These are phyloP conservation scores for Globisporangium emineosum DNA, from an alignment of 352 stramenopile genomes.

Conservation along the genomic window DNA sequence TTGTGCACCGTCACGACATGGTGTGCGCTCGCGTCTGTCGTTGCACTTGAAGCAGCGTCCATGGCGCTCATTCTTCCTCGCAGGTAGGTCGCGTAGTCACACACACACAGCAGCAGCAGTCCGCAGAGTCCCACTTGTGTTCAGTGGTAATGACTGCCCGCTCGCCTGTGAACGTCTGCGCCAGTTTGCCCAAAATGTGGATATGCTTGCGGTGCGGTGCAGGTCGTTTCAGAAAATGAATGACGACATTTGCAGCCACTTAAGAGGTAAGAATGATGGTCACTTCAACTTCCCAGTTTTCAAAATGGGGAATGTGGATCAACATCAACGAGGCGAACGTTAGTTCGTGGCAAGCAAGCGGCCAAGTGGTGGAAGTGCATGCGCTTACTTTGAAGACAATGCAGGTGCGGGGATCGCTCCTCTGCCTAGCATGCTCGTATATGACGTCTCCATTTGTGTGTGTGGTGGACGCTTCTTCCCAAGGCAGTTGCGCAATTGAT, in stretches of 20 bases:
- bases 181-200: no score
- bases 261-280: background rate
- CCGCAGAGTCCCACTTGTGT: background rate
- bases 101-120: background rate
- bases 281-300: conserved; percentile 15
- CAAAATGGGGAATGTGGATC: background rate
- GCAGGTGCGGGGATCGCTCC: background rate
- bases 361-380: background rate
- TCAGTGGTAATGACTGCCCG: no score
- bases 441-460: background rate
- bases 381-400: no score
- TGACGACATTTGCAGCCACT: no score
- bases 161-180: no score
- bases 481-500: background rate
- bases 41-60: background rate
- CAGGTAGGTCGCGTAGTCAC: no score
- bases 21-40: background rate
- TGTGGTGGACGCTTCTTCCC: no score
- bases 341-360: background rate
- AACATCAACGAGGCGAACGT: no score
- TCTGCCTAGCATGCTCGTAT: no score
- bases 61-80: background rate
- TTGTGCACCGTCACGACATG: background rate
- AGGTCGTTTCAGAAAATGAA: no score
- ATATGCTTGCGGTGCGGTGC: no score